Percentiles rank a stretch among this genome's conserved stretches.
phyloP scores from a whole-genome alignment of 352 stramenopile species.

The Bremia lactucae region DNA sequence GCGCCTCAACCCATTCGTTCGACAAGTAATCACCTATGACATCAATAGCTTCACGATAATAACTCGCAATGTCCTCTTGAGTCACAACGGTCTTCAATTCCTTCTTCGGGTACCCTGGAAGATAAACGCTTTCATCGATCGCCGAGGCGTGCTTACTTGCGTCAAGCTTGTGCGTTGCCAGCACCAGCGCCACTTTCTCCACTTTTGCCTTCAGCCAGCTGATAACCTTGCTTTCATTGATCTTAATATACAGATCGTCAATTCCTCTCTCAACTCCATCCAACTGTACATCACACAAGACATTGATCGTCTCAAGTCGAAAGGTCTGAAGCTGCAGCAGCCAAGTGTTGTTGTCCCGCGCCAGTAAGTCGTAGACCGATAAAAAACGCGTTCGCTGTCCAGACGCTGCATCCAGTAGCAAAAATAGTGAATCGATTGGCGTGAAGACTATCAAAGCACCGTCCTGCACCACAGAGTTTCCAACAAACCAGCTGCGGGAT shows the following conservation, averaged over 20 bases:
- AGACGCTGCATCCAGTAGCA: constrained; percentile 48
- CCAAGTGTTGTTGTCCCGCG: constrained; percentile 41
- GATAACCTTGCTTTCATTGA: constrained; percentile 40
- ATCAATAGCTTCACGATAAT: constrained; percentile 40
- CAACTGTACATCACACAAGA: constrained; percentile 45
- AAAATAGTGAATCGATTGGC: constrained; percentile 57
- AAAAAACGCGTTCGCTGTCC: constrained; percentile 34
- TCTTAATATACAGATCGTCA: constrained; percentile 46
- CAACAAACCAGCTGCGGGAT: constrained; percentile 64
- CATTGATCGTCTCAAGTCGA: constrained; percentile 21
- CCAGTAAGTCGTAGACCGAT: constrained; percentile 49
- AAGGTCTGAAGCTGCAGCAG: constrained; percentile 33
- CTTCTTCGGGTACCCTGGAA: constrained; percentile 12
- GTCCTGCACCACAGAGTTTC: constrained; percentile 60
- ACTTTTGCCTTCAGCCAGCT: constrained; percentile 47
- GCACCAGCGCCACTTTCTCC: constrained; percentile 27
- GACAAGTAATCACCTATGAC: constrained; percentile 50
- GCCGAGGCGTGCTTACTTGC: constrained; percentile 9
- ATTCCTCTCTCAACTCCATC: constrained; percentile 29
- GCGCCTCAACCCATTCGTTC: constrained; percentile 25
- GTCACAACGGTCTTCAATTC: constrained; percentile 1
- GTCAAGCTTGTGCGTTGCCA: constrained; percentile 27
- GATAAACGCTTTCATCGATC: constrained; percentile 29
- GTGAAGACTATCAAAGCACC: constrained; percentile 54
- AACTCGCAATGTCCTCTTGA: constrained; percentile 10